These are phyloP conservation scores for Hypoxylon subgilvum DNA, from an alignment of 495 filamentous ascomycete genomes.

Conservation along the genomic window DNA sequence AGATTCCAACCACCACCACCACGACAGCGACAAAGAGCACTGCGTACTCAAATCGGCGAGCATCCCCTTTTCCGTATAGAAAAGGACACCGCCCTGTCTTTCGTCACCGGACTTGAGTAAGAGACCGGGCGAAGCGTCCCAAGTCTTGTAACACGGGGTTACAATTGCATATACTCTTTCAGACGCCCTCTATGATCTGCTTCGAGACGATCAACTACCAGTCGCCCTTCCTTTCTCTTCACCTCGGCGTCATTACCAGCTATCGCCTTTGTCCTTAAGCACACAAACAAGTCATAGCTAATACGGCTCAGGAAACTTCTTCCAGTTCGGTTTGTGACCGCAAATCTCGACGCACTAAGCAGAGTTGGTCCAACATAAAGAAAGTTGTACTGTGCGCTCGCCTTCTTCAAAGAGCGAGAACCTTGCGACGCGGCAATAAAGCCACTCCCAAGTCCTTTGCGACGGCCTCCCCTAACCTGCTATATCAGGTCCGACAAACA, in stretches of 20 bases:
- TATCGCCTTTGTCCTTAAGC: constrained; percentile 22
- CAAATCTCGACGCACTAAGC: constrained; percentile 23
- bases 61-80: constrained; percentile 5
- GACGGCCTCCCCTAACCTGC: too few species aligned
- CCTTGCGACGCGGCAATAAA: constrained; percentile 22
- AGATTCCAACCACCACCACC: neutral
- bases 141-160: constrained; percentile 30
- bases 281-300: constrained; percentile 17
- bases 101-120: constrained; percentile 1
- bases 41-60: constrained; percentile 18
- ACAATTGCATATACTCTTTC: constrained; percentile 27
- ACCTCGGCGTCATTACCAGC: neutral
- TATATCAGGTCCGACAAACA: too few species aligned
- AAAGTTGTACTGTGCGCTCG: constrained; percentile 8
- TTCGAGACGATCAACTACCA: too few species aligned
- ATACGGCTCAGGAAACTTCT: constrained; percentile 16
- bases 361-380: constrained; percentile 26
- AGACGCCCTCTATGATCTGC: constrained; percentile 16
- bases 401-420: constrained; percentile 17
- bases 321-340: constrained; percentile 10
- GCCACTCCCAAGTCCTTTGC: constrained; percentile 10
- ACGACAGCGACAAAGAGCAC: constrained; percentile 5
- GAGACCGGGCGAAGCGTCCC: constrained; percentile 19
- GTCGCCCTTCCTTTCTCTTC: constrained; percentile 8
- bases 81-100: constrained; percentile 10